Conservation (phyloP, 805 yeast genomes). For the Barnettozyma botsteinii region DNA sequence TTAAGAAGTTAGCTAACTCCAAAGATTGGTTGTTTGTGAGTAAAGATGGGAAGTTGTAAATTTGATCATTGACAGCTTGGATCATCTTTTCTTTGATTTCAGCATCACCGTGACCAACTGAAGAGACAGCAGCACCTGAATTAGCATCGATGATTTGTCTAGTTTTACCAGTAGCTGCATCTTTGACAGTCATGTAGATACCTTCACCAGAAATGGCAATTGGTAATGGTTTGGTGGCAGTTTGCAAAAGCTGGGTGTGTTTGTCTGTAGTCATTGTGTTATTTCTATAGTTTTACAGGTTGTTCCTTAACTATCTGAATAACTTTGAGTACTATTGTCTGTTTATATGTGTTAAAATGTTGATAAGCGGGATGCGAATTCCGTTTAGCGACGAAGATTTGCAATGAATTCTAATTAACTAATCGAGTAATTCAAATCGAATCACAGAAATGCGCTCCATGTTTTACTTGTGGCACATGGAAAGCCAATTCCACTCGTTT, state of each 20-base stretch:
- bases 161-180: slow-evolving; percentile 31
- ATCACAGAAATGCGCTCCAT: too few relatives aligned
- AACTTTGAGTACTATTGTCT: neutral
- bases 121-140: slow-evolving; percentile 49
- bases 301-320: too few relatives aligned
- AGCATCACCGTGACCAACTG: slow-evolving; percentile 40
- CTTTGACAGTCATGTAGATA: slow-evolving; percentile 30
- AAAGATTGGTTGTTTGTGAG: slow-evolving; percentile 35
- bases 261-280: slow-evolving; percentile 8
- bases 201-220: slow-evolving; percentile 36
- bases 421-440: too few relatives aligned
- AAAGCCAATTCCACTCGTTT: too few relatives aligned
- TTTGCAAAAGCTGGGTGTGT: slow-evolving; percentile 27
- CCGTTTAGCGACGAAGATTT: too few relatives aligned
- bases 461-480: too few relatives aligned
- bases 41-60: slow-evolving; percentile 33
- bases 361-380: slow-evolving; percentile 6
- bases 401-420: too few relatives aligned
- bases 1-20: slow-evolving; percentile 37
- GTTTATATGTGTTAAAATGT: neutral
- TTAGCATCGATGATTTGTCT: slow-evolving; percentile 35
- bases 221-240: slow-evolving; percentile 28
- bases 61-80: slow-evolving; percentile 31
- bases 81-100: slow-evolving; percentile 36
- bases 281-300: too few relatives aligned